These are phyloP conservation scores for Hypoxylon fragiforme DNA, from an alignment of 495 filamentous ascomycete species.

Conservation along the genomic window DNA sequence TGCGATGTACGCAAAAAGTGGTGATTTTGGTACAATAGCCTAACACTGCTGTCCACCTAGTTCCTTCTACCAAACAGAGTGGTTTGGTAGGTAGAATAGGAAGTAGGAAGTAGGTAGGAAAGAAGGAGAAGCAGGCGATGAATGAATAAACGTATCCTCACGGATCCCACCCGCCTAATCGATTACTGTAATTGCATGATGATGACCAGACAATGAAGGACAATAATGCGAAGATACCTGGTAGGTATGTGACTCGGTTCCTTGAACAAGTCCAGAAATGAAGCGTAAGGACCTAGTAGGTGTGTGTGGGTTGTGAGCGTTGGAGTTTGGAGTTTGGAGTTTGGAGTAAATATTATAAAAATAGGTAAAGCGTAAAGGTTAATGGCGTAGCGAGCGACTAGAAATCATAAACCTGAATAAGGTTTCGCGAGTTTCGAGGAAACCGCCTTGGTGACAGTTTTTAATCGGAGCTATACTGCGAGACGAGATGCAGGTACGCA, in stretches of 20 bases:
- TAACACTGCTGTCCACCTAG: neutral
- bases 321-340: no score
- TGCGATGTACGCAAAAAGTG: no score
- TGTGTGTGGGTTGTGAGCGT: no score
- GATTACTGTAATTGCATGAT: neutral
- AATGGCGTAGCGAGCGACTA: no score
- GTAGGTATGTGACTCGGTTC: neutral
- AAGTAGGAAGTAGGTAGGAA: neutral
- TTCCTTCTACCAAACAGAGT: neutral
- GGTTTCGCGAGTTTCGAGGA: no score
- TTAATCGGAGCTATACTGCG: no score
- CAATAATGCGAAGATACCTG: no score
- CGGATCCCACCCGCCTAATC: slow-evolving; percentile 19
- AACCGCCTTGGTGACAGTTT: no score
- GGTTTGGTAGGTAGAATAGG: no score
- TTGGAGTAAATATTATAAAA: slow-evolving; percentile 16
- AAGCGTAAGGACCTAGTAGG: no score
- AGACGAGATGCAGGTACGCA: no score
- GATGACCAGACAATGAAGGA: neutral
- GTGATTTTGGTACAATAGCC: slow-evolving; percentile 3
- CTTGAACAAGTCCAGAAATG: neutral
- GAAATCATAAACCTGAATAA: no score
- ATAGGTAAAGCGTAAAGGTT: neutral
- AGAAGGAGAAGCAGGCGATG: neutral
- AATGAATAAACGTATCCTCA: slow-evolving; percentile 25